Base-by-base conservation (phyloP, 2,329 filamentous ascomycete species). In the Colletotrichum tamarilloi region DNA sequence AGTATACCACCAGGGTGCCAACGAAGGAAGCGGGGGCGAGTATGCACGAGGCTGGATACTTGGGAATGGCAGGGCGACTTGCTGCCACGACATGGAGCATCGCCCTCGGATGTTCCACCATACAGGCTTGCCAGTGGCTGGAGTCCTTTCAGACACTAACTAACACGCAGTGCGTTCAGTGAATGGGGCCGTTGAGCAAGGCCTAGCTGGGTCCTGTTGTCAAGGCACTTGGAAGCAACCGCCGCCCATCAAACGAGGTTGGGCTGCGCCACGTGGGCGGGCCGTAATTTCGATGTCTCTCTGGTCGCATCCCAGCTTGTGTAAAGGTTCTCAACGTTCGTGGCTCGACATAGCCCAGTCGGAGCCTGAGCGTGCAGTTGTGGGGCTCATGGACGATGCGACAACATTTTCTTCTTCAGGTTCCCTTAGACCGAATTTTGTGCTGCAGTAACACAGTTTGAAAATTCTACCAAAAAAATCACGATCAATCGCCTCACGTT, bases 231-330 rank as follows among this genome's bases (percentile, higher is more conserved):
- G 28, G 35, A 26, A 26, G 64, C 5, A 16, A 12, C 12, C 8
- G n/a, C 28, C n/a, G 42, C 55, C 68, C 56, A 62, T 38, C 46
- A 49, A 32, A 22, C 19, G 70, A 60, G 55, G 66, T 63, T 64
- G 66, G 66, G 63, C 46, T 67, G 46, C 68, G 59, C 67, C 70
- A 70, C 70, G 66, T 73, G 64, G 69, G 64, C 28, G 32, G 62
- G 46, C 68, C 46, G 57, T 24, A 3, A n/a, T 22, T 49, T 49
- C 19, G 19, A 49, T n/a, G 8, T 49, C 42, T 49, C 42, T 35
- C 32, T 22, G 19, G 19, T 24, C 28, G 14, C n/a, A 52, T 52
- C 12, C 62, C 38, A 59, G 9, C 42, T 19, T 55, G 65, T 38
- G 8, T 28, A 46, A 12, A 24, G 22, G 52, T 28, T 32, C 55